Base-by-base conservation (phyloP, 2,329 filamentous ascomycete species). In the Kalaharituber pfeilii region DNA sequence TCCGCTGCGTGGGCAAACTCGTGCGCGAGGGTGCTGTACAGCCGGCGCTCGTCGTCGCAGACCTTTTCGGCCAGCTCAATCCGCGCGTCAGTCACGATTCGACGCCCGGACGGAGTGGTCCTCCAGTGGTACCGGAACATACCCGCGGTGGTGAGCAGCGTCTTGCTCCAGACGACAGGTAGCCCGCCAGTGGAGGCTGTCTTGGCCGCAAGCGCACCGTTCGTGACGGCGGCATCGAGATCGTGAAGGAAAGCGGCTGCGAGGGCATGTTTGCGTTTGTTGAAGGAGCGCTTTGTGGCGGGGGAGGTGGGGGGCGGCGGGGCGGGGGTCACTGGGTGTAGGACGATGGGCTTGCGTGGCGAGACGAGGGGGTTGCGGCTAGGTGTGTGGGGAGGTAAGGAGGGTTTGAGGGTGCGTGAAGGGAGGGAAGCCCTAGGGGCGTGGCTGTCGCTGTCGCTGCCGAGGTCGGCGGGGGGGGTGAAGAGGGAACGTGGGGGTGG, bases 1-100 rank as follows among this genome's bases (percentile, higher is more conserved):
- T 87, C 94, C 44, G 86, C 82, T 1, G 96, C 71, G 65, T 98
- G 91, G 67, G 91, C 96, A 71, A 91, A 96, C 64, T 98, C 91
- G 67, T 98, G 91, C 15, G 42, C 54, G 18, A 49, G 13, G 22
- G 18, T 24, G 25, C 47, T 15, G 18, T 52, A 29, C 11, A 53
- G 33, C 44, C 13, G 27, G 29, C 47, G 49, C 24, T 53, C 50
- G 24, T 36, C 55, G 49, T 59, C 57, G 24, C 55, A 50, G 4
- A 59, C 57, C 39, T 59, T 59, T 22, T 57, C 57, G 1, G 57
- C 54, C n/a, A 59, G 52, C 54, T 22, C 29, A 26, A 22, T 50
- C 36, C 26, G 39, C 30, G 6, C 30, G 50, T 28, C 30, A 20
- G 15, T 49, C 44, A 33, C 53, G 36, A 11, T 51, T 53, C 15